Base-by-base conservation (phyloP, 2,329 filamentous ascomycete genomes). In the Acarospora socialis region DNA sequence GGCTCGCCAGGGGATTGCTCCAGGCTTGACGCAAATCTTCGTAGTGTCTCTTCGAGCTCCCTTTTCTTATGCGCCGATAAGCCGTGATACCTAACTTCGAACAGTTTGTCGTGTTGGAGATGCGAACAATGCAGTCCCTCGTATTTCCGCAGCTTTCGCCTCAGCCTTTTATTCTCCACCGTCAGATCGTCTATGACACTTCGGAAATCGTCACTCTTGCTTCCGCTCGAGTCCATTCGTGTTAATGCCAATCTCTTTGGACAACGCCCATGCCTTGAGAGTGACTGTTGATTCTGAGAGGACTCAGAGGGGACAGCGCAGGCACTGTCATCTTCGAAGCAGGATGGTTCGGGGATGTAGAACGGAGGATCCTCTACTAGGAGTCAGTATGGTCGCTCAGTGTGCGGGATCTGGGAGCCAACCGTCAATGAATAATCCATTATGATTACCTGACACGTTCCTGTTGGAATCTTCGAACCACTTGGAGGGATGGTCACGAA, bases 171-270 rank as follows among this genome's bases (percentile, higher is more conserved):
- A 49, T 90, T 92, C 48, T 84, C 78, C 16, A 92, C 62, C 0
- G 82, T 92, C 36, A 92, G 55, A 49, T 92, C 83, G 46, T 92
- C 82, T 28, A 92, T 92, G 10, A 92, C 81, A 42, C 78, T 78
- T 28, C 82, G 67, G 38, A 74, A 86, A 34, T 86, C 81, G 35
- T 81, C 80, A 17, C 70, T 73, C 30, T 74, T 77, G 47, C 71
- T 81, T 18, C 59, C 61, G 10, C 27, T 38, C 2, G 29, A 15
- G 5, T 41, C 32, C 38, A 41, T 33, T 12, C 20, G 30, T 5
- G 40, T 32, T 7, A 39, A 9, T 37, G 30, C n/a, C 34, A 40
- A 15, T 16, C 32, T 8, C 32, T 37, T 5, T 28, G 37, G 16
- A 28, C 35, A 15, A 21, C 37, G 17, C 32, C 28, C 7, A 32